Conservation (phyloP, 1,139 yeast species). For the Keqinozyma sinolaborantium region DNA sequence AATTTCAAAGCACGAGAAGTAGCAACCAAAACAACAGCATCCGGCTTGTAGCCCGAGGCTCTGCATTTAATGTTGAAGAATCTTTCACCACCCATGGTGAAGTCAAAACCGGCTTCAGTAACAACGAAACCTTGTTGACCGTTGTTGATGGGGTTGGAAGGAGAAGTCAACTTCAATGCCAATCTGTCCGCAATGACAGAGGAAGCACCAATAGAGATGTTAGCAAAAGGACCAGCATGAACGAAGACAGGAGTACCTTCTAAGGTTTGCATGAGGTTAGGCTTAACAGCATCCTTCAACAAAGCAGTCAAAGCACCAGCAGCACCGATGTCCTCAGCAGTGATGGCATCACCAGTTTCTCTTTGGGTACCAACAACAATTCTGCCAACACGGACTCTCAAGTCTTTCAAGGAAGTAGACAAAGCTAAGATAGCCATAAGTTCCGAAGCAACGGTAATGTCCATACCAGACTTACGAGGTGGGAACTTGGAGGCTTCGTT, state of each 20-base stretch:
- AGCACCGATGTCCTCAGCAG: conserved; percentile 76
- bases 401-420: conserved; percentile 60
- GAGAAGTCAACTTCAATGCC: conserved; percentile 62
- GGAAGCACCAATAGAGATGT: conserved; percentile 81
- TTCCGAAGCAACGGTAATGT: conserved; percentile 80
- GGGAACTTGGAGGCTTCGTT: conserved; percentile 65
- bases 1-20: conserved; percentile 76
- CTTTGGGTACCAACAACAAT: conserved; percentile 68
- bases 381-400: conserved; percentile 67
- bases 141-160: conserved; percentile 41
- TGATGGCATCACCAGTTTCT: conserved; percentile 58
- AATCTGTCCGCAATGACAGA: conserved; percentile 75
- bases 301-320: conserved; percentile 81
- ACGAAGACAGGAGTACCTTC: conserved; percentile 85
- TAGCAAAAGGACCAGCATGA: conserved; percentile 86
- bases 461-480: conserved; percentile 73
- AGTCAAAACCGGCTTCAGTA: conserved; percentile 84
- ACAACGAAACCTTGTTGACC: conserved; percentile 63
- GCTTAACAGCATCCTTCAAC: conserved; percentile 77
- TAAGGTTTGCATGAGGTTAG: conserved; percentile 79
- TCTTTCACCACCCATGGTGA: conserved; percentile 88
- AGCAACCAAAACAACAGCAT: conserved; percentile 74
- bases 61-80: conserved; percentile 79
- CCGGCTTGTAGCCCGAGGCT: conserved; percentile 68
- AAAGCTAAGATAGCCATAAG: conserved; percentile 79